A percentile compares a stretch with the other conserved stretches of the same genome.
Conservation (phyloP, 176 grass and related monocot species). For the Musa acuminata region DNA sequence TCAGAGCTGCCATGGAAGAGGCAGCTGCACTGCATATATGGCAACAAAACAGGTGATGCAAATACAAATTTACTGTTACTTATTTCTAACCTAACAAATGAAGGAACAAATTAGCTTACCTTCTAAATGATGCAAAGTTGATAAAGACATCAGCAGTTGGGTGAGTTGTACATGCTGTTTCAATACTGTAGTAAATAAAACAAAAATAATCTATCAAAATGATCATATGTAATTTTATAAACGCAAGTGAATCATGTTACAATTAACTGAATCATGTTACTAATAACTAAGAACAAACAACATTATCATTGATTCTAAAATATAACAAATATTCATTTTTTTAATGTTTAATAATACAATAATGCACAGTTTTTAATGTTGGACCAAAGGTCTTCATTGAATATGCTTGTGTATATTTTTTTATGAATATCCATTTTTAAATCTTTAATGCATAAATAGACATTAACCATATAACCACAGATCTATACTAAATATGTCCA, state of each 20-base stretch:
- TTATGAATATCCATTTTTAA: too few species aligned
- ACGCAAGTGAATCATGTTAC: neutral
- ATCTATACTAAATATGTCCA: too few species aligned
- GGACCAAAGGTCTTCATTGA: too few species aligned
- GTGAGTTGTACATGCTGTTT: slow-evolving; percentile 75
- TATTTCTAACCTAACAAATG: neutral
- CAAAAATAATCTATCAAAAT: neutral
- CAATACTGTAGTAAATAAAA: slow-evolving; percentile 43
- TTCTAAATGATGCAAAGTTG: slow-evolving; percentile 92
- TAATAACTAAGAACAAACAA: too few species aligned
- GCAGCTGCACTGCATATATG: slow-evolving; percentile 68
- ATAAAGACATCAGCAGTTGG: slow-evolving; percentile 97
- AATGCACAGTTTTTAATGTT: too few species aligned
- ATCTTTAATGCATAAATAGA: too few species aligned
- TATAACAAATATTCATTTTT: too few species aligned
- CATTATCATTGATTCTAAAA: too few species aligned
- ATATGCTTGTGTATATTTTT: too few species aligned
- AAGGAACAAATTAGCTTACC: slow-evolving; percentile 37
- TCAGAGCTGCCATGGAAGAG: slow-evolving; percentile 88
- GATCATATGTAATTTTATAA: neutral
- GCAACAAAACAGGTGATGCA: slow-evolving; percentile 4
- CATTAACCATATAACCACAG: too few species aligned
- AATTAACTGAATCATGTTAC: too few species aligned
- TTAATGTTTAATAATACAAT: too few species aligned
- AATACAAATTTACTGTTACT: neutral